Base-by-base conservation (phyloP, 2,329 filamentous ascomycete species). In the Cercospora sp. region DNA sequence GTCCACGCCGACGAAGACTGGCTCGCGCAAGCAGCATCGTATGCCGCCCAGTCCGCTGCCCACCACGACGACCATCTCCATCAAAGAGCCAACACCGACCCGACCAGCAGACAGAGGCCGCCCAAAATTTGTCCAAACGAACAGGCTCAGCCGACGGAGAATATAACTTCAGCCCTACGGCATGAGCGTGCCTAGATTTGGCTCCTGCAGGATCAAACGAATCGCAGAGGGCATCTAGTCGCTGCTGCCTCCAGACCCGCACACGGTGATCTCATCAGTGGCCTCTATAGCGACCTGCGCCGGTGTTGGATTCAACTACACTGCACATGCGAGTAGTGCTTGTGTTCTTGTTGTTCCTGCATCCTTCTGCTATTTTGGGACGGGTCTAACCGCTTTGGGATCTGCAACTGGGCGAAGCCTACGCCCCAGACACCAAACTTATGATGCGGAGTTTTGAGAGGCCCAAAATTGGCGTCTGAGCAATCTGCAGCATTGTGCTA, bases 401-500 rank as follows among this genome's bases (percentile, higher is more conserved):
- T 18, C 48, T 45, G 39, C 26, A 55, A 28, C 30, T 57, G 62
- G 51, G 48, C 48, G 62, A 64, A 64, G 62, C 62, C 48, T 28
- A 31, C 62, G 55, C 48, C 51, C 28, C 26, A n/a, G 23, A 53
- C 28, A 20, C 51, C 62, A 64, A 33, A 16, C 48, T 64, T 33
- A 58, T 33, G 48, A 9, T 16, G 20, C 20, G n/a, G 60, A 23
- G 45, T 42, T 57, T 18, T 8, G 6, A 55, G 8, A 16, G 51
- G 16, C n/a, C 48, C 48, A 36, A 57, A 55, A n/a, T 57, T 64
- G 48, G 48, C 13, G 28, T 51, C 48, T 26, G 55, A 58, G 48
- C 62, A 42, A 58, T 64, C 31, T 64, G 48, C 62, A 64, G 51
- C 62, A 23, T 55, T 64, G 23, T 36, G 28, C 48, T 64, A 64